Evolutionary conservation across 2,329 filamentous ascomycete genomes (phyloP).

Genomic region (Sclerotinia glacialis): DNA sequence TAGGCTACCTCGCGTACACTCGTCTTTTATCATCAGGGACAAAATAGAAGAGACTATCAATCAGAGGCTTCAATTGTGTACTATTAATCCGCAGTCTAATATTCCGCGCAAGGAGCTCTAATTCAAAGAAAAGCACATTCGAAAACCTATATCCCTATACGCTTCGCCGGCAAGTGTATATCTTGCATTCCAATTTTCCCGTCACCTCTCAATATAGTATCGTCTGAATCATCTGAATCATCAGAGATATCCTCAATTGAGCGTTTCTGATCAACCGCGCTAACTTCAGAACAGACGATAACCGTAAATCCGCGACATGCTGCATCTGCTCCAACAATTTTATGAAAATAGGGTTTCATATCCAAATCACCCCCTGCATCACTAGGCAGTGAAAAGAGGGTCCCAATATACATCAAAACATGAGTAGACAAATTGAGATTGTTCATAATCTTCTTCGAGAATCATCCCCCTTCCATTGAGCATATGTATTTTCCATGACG

Average conservation of each 20-base stretch:
- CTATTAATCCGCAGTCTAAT: too few species aligned
- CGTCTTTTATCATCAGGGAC: too few species aligned
- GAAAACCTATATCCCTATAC: neutral
- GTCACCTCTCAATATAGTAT: neutral
- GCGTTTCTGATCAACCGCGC: neutral
- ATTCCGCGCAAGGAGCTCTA: neutral
- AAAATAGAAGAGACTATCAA: too few species aligned
- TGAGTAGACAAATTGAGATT: conserved; percentile 14
- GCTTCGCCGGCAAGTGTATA: neutral
- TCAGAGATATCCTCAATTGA: conserved; percentile 4
- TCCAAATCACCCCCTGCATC: neutral
- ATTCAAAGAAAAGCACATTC: neutral
- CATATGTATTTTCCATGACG: conserved; percentile 27
- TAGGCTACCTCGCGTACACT: too few species aligned
- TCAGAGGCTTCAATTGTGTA: too few species aligned
- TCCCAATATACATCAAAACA: conserved; percentile 16
- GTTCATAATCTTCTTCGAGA: conserved; percentile 14
- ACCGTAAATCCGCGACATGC: conserved; percentile 5
- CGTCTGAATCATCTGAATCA: conserved; percentile 9
- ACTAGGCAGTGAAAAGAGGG: neutral
- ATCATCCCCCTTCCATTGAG: conserved; percentile 24
- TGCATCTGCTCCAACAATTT: neutral
- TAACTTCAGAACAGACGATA: neutral
- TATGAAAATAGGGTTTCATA: neutral
- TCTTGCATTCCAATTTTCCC: neutral